Evolutionary conservation across 352 stramenopile genomes (phyloP).

Genomic region (Phytophthora sojae): DNA sequence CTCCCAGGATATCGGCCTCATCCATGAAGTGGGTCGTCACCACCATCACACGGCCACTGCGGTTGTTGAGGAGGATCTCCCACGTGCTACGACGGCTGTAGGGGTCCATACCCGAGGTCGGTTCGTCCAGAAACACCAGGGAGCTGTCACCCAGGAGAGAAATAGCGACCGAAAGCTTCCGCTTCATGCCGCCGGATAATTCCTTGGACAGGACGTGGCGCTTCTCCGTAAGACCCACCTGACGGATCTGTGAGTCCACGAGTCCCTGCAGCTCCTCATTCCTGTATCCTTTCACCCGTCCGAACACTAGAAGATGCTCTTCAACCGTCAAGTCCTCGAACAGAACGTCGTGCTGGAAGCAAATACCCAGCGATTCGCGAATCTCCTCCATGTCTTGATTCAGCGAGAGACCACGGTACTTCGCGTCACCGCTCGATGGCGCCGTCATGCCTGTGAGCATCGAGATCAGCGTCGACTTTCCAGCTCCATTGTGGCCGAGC

Average conservation of each 20-base stretch:
- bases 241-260: constrained; percentile 50
- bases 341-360: constrained; percentile 86
- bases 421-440: constrained; percentile 65
- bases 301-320: constrained; percentile 79
- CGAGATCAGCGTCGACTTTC: constrained; percentile 95
- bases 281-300: constrained; percentile 60
- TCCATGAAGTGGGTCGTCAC: constrained; percentile 97
- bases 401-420: constrained; percentile 50
- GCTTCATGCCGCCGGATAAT: constrained; percentile 90
- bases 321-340: constrained; percentile 79
- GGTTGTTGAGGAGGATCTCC: constrained; percentile 68
- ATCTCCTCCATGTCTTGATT: constrained; percentile 71
- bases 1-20: constrained; percentile 89
- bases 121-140: constrained; percentile 89
- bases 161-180: constrained; percentile 90
- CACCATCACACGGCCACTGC: constrained; percentile 73
- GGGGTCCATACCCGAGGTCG: constrained; percentile 95
- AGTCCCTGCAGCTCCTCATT: constrained; percentile 41
- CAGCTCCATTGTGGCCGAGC: constrained; percentile 92
- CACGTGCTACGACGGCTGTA: constrained; percentile 94
- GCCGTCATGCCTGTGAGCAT: constrained; percentile 80
- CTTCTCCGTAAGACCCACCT: constrained; percentile 74
- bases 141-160: constrained; percentile 85
- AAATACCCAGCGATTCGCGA: constrained; percentile 69
- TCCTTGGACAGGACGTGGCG: constrained; percentile 46